These are phyloP conservation scores for Phytophthora citrophthora DNA, from an alignment of 352 stramenopile genomes.

Conservation along the genomic window DNA sequence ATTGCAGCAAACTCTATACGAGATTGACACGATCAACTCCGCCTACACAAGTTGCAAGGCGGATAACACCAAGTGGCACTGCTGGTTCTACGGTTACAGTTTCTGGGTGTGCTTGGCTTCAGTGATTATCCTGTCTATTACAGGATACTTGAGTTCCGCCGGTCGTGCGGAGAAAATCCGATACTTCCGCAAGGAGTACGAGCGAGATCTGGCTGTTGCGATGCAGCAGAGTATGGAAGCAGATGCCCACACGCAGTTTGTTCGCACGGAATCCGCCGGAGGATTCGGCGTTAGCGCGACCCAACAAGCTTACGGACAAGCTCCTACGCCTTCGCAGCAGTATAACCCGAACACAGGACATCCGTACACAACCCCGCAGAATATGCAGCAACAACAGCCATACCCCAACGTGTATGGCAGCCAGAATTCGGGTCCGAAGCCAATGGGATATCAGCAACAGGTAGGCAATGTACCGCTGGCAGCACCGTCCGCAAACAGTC, in stretches of 20 bases:
- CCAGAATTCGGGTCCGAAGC: constrained; percentile 35
- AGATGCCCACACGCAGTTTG: constrained; percentile 49
- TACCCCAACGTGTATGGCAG: constrained; percentile 27
- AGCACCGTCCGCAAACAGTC: constrained; percentile 19
- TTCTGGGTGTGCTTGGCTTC: constrained; percentile 87
- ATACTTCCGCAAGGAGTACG: constrained; percentile 87
- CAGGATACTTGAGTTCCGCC: constrained; percentile 80
- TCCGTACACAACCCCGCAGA: constrained; percentile 35
- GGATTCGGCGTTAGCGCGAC: constrained; percentile 36
- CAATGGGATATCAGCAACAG: constrained; percentile 38
- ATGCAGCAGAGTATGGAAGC: constrained; percentile 79
- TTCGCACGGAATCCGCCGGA: constrained; percentile 48
- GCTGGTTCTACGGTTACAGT: constrained; percentile 89
- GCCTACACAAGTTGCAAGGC: constrained; percentile 80
- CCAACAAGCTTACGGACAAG: constrained; percentile 41
- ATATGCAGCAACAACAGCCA: constrained; percentile 32
- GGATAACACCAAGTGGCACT: constrained; percentile 71
- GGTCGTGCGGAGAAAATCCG: constrained; percentile 85
- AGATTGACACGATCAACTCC: constrained; percentile 81
- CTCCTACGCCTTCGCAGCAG: constrained; percentile 36
- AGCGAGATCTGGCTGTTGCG: constrained; percentile 73
- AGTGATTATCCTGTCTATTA: constrained; percentile 80
- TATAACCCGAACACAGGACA: constrained; percentile 36
- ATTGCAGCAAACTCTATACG: constrained; percentile 80
- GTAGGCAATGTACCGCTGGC: constrained; percentile 38